Evolutionary conservation across 2,329 filamentous ascomycete species (phyloP), one percentile per base, ranked within the genome.

Genomic region (Magnaporthiopsis incrustans): DNA sequence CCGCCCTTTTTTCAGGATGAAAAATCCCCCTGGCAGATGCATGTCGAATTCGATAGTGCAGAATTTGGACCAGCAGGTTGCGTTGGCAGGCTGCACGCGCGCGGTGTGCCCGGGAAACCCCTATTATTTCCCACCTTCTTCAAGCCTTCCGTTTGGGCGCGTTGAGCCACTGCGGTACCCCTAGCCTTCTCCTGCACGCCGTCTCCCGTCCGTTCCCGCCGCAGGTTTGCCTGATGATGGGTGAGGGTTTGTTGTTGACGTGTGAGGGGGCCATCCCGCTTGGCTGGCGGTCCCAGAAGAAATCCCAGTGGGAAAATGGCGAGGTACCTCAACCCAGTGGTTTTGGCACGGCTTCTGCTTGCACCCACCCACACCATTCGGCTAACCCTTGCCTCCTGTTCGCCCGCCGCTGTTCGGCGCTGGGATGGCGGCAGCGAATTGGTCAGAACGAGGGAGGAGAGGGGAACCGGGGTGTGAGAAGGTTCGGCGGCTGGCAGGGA

Each of bases 21-120:
- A 32, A 38, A 27, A 4, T 12, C 35, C 35, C 35, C 32, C 62
- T 26, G 32, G 58, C 4, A 67, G 65, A 70, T 69, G 68, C 70
- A 70, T 65, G 69, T 11, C 44, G 44, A 53, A n/a, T 53, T 53
- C 44, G n/a, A 53, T 53, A 53, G 44, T 10, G 44, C 44, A 53
- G 44, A 53, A 53, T 53, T 53, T 11, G 44, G n/a, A 11, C 7
- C 44, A 22, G 44, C 44, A 53, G 44, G 44, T 25, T 53, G 44
- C 44, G 44, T 53, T 53, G 44, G 44, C 44, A 53, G 38, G 44
- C 44, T 53, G 44, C 44, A 53, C 44, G 44, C 44, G 44, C 44
- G 44, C 44, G 44, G 22, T 14, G n/a, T 25, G 22, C 22, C 44
- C 44, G 6, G 10, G 10, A 50, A 22, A 53, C 44, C 44, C 44